Percentiles rank a stretch among this genome's conserved stretches.
Conservation (phyloP, 805 yeast genomes). For the Maudiozyma barnettii region DNA sequence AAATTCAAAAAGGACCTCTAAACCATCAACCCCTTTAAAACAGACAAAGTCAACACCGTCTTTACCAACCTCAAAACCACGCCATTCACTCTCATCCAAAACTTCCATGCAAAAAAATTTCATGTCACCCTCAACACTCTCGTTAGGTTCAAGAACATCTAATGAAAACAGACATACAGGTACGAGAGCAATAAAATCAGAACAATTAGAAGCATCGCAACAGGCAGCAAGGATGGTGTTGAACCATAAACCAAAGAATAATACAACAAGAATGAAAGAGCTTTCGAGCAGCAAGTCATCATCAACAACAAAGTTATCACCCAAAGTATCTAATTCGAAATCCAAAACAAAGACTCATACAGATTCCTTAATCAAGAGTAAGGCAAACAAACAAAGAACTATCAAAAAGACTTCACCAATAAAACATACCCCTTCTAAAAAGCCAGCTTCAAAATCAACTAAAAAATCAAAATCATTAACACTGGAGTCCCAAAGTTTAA, state of each 20-base stretch:
- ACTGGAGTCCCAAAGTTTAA: background rate
- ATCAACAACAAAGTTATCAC: background rate
- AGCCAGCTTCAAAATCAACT: background rate
- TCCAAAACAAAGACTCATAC: background rate
- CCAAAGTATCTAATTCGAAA: background rate
- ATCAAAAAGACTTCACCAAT: background rate
- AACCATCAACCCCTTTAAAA: slow-evolving; percentile 2
- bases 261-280: background rate
- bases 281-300: background rate
- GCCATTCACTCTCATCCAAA: background rate
- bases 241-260: background rate
- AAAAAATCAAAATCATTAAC: background rate
- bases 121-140: background rate
- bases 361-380: background rate
- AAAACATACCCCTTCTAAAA: background rate
- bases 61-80: slow-evolving; percentile 5
- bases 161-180: background rate
- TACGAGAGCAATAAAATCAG: background rate
- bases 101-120: background rate
- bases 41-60: slow-evolving; percentile 16
- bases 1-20: background rate
- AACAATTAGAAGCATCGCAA: background rate
- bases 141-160: background rate
- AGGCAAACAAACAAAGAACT: background rate
- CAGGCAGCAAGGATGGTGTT: slow-evolving; percentile 1